Evolutionary conservation across 23 red algal genomes (phyloP).

Genomic region (Gracilaria gracilis): DNA sequence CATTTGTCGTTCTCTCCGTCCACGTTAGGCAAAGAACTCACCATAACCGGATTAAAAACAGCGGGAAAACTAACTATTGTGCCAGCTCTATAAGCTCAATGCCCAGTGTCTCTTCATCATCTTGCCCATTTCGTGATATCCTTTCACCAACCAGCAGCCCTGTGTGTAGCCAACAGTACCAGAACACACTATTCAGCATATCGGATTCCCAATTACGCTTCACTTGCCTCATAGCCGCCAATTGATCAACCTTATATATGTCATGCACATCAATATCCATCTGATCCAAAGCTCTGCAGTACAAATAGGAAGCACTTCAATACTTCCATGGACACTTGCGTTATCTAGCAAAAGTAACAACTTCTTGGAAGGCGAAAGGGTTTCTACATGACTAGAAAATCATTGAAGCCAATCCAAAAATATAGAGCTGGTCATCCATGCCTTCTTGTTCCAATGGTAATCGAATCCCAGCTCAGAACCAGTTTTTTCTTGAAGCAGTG

Average conservation of each 20-base stretch:
- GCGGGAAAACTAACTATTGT: too few relatives aligned
- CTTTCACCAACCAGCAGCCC: too few relatives aligned
- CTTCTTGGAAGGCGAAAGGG: neutral
- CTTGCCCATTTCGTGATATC: too few relatives aligned
- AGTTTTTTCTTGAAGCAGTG: neutral
- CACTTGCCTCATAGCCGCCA: neutral
- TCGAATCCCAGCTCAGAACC: constrained; percentile 35
- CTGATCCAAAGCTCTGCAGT: neutral
- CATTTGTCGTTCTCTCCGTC: too few relatives aligned
- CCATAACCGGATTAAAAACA: too few relatives aligned
- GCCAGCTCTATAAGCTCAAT: too few relatives aligned
- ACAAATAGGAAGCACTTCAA: neutral
- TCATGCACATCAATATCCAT: neutral
- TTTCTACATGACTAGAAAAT: neutral
- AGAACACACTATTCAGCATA: too few relatives aligned
- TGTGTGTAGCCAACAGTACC: too few relatives aligned
- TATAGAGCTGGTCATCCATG: constrained; percentile 6
- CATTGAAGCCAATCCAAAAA: neutral
- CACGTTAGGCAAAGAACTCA: too few relatives aligned
- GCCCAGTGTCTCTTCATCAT: too few relatives aligned
- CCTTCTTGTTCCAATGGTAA: constrained; percentile 6
- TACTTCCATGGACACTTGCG: neutral
- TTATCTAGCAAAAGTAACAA: neutral
- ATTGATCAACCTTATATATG: constrained; percentile 2
- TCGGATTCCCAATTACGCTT: too few relatives aligned